Evolutionary conservation across 345 rosid species (phyloP).

Genomic region (Citrus medica): DNA sequence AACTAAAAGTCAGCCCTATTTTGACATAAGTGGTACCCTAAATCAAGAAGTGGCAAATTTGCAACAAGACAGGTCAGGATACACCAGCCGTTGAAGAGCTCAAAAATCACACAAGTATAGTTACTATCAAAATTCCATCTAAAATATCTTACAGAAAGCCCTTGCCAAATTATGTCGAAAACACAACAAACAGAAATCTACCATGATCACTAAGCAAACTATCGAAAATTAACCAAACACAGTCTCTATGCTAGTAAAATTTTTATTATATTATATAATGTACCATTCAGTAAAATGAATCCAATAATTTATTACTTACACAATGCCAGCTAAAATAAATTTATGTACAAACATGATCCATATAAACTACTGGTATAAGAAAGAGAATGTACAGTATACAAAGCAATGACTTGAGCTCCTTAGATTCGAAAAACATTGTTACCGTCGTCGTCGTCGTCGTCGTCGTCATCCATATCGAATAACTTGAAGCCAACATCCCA

Average conservation of each 20-base stretch:
- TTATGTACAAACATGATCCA: constrained; percentile 36
- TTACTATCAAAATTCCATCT: not conserved
- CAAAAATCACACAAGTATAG: not conserved
- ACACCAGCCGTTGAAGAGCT: not conserved
- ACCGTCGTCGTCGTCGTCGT: constrained; percentile 24
- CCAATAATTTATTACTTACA: constrained; percentile 10
- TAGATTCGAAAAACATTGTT: constrained; percentile 37
- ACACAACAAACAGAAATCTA: not conserved
- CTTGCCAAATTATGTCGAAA: not conserved
- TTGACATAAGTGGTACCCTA: not conserved
- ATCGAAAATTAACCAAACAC: not conserved
- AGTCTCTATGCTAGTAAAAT: not conserved
- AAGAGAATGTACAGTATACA: constrained; percentile 34
- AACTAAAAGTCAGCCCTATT: not conserved
- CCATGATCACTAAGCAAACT: not conserved
- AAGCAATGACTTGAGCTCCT: constrained; percentile 25
- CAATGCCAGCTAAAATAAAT: not conserved
- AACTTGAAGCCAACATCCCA: constrained; percentile 69
- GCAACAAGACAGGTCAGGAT: not conserved
- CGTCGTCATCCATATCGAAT: constrained; percentile 37
- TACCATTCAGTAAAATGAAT: constrained; percentile 5
- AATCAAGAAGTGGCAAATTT: not conserved
- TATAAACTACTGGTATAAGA: constrained; percentile 14
- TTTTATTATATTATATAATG: not conserved
- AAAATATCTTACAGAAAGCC: not conserved